Percentiles rank a stretch among this genome's conserved stretches.
phyloP scores from a whole-genome alignment of 345 rosid genomes.

The Microthlaspi erraticum region DNA sequence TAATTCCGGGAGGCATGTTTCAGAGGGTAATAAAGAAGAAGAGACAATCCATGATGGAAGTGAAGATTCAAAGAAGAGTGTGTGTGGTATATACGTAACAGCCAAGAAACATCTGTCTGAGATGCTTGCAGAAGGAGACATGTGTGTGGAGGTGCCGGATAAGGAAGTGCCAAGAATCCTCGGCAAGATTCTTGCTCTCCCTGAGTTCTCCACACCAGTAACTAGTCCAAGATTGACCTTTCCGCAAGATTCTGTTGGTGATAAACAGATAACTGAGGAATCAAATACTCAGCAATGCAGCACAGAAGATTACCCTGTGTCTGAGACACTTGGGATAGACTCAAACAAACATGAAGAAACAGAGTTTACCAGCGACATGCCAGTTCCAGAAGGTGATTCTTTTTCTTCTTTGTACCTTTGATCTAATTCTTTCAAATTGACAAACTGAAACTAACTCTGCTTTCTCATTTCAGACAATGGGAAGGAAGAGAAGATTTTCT shows the following conservation, averaged over 20 bases:
- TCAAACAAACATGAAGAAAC: constrained; percentile 48
- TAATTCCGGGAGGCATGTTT: constrained; percentile 54
- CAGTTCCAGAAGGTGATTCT: constrained; percentile 51
- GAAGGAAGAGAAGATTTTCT: constrained; percentile 43
- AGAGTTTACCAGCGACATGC: constrained; percentile 35
- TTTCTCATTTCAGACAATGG: constrained; percentile 40
- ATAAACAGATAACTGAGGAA: constrained; percentile 29
- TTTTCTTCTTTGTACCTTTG: constrained; percentile 19
- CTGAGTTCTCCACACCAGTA: constrained; percentile 70
- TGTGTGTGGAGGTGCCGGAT: constrained; percentile 51
- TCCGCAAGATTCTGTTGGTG: not conserved
- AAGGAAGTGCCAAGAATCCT: constrained; percentile 63
- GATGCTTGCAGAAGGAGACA: constrained; percentile 65
- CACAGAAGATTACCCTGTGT: constrained; percentile 42
- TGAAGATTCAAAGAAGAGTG: constrained; percentile 54
- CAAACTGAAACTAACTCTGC: constrained; percentile 6
- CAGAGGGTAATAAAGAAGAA: constrained; percentile 48
- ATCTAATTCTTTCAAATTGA: constrained; percentile 11
- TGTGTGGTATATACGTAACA: constrained; percentile 73
- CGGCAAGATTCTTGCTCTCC: constrained; percentile 83
- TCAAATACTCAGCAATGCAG: constrained; percentile 42
- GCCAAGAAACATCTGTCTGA: constrained; percentile 94
- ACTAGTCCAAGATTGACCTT: constrained; percentile 63
- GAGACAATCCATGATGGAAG: constrained; percentile 41
- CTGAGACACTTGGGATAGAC: constrained; percentile 29